Conservation (phyloP, 2,329 filamentous ascomycete genomes). For the Triangularia verruculosa region DNA sequence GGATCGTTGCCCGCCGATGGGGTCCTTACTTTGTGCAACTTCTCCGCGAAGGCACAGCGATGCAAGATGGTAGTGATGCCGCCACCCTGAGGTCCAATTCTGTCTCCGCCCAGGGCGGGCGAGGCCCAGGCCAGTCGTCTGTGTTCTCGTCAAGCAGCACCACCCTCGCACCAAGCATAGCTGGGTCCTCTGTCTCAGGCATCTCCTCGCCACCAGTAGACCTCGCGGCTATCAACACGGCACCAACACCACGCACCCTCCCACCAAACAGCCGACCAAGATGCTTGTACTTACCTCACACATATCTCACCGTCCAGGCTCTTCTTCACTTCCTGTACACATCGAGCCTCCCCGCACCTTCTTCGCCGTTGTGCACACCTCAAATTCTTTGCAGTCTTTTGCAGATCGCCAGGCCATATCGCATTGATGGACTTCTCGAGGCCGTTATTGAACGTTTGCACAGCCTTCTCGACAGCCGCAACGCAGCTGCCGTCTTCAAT, state of each 20-base stretch:
- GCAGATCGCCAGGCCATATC: conserved; percentile 89
- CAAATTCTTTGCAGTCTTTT: conserved; percentile 94
- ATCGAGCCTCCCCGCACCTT: conserved; percentile 74
- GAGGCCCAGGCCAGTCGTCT: conserved; percentile 62
- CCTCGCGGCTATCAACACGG: conserved; percentile 49
- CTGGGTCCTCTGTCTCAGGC: conserved; percentile 43
- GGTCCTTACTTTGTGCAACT: conserved; percentile 94
- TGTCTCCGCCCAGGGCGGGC: conserved; percentile 50
- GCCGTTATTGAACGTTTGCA: conserved; percentile 90
- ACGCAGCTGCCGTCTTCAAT: conserved; percentile 96
- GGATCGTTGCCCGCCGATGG: conserved; percentile 84
- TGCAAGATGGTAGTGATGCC: conserved; percentile 69
- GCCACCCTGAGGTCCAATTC: conserved; percentile 65
- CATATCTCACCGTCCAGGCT: conserved; percentile 81
- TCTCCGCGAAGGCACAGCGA: conserved; percentile 73
- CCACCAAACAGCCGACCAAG: conserved; percentile 69
- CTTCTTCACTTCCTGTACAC: conserved; percentile 93
- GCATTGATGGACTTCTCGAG: conserved; percentile 87
- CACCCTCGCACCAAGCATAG: conserved; percentile 43
- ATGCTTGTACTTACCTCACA: conserved; percentile 90
- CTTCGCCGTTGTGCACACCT: conserved; percentile 80
- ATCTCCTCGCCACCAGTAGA: conserved; percentile 39
- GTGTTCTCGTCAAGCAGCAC: conserved; percentile 39
- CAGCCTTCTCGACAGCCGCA: conserved; percentile 82
- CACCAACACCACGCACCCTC: conserved; percentile 55